These are phyloP conservation scores for Pestalotiopsis sp. DNA, from an alignment of 2,329 filamentous ascomycete genomes.

Conservation along the genomic window DNA sequence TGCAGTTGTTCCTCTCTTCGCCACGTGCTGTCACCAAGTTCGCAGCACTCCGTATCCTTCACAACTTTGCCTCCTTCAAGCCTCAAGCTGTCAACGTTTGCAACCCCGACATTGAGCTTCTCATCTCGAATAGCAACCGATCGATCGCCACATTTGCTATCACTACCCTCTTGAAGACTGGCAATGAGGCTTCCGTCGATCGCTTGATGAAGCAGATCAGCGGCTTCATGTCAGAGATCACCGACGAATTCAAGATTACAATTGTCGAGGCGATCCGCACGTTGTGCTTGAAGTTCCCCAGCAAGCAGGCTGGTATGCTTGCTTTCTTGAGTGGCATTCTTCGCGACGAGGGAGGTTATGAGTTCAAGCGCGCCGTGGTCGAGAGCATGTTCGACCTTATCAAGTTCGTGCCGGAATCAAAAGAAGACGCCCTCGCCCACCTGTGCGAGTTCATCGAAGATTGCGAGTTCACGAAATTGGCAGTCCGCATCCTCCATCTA, in stretches of 20 bases:
- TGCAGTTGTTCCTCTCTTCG: slow-evolving; percentile 95
- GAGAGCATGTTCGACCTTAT: slow-evolving; percentile 99
- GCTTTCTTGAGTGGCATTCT: slow-evolving; percentile 96
- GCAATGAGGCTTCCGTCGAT: slow-evolving; percentile 96
- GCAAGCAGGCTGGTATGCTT: slow-evolving; percentile 97
- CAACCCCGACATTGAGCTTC: slow-evolving; percentile 95
- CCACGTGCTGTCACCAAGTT: slow-evolving; percentile 97
- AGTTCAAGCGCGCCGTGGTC: slow-evolving; percentile 96
- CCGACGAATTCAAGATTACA: slow-evolving; percentile 99
- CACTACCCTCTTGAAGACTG: slow-evolving; percentile 95
- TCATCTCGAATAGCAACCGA: slow-evolving; percentile 95
- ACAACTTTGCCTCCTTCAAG: slow-evolving; percentile 96
- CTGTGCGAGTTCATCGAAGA: slow-evolving; percentile 99
- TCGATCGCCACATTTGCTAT: slow-evolving; percentile 98
- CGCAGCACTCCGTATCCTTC: slow-evolving; percentile 91
- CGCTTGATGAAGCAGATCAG: slow-evolving; percentile 98
- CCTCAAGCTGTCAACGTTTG: slow-evolving; percentile 87
- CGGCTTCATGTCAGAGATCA: slow-evolving; percentile 98
- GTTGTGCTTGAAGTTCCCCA: slow-evolving; percentile 94
- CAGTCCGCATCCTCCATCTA: slow-evolving; percentile 90
- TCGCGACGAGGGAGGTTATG: slow-evolving; percentile 94
- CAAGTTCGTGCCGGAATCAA: slow-evolving; percentile 93
- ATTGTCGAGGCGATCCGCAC: slow-evolving; percentile 98
- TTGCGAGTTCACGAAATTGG: slow-evolving; percentile 97
- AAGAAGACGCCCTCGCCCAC: slow-evolving; percentile 82